phyloP scores from a whole-genome alignment of 2,329 filamentous ascomycete genomes.

The Kalmusia sp. region DNA sequence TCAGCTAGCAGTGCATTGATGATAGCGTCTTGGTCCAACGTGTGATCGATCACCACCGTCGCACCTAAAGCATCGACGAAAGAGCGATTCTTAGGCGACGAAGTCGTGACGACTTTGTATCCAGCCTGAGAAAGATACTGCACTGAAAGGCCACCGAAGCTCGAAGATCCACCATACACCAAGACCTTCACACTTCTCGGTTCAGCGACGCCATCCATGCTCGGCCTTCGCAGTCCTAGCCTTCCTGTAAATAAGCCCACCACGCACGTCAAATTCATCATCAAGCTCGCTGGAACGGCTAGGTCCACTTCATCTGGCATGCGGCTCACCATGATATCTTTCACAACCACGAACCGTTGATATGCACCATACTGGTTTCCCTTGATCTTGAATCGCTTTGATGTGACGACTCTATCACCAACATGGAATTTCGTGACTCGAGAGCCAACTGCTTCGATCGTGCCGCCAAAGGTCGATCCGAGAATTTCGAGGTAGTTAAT shows the following conservation, averaged over 20 bases:
- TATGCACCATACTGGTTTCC: background rate
- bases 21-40: constrained; percentile 15
- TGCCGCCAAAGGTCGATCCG: constrained; percentile 7
- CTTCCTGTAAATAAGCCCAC: constrained; percentile 15
- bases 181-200: constrained; percentile 29
- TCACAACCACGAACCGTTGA: background rate
- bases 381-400: background rate
- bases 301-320: background rate
- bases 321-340: background rate
- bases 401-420: background rate
- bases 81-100: constrained; percentile 33
- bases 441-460: background rate
- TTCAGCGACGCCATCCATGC: constrained; percentile 1
- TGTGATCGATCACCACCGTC: constrained; percentile 31
- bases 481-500: constrained; percentile 28
- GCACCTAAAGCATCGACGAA: constrained; percentile 37
- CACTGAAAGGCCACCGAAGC: constrained; percentile 32
- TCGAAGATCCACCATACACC: constrained; percentile 42
- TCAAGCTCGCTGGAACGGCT: background rate
- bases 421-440: background rate
- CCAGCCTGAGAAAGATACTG: constrained; percentile 34
- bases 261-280: constrained; percentile 4
- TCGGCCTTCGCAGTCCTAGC: constrained; percentile 13
- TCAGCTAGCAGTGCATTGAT: constrained; percentile 20
- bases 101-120: constrained; percentile 44